phyloP scores from a whole-genome alignment of 2,329 filamentous ascomycete genomes.

The Trichoderma afroharzianum region DNA sequence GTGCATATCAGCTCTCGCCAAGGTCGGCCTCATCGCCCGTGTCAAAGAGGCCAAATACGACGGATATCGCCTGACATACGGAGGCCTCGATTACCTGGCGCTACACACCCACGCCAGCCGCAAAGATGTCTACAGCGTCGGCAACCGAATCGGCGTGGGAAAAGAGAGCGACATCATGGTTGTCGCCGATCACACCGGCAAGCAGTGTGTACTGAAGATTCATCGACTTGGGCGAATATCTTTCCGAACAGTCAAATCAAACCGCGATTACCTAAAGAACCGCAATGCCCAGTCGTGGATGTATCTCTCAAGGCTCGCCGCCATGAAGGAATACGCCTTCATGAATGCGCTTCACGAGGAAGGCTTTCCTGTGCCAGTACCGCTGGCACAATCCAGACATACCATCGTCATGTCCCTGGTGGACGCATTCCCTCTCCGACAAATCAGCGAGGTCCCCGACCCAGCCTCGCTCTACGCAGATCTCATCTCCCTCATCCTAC shows the following conservation, averaged over 20 bases:
- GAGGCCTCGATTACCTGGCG: conserved; percentile 95
- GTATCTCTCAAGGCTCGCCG: conserved; percentile 91
- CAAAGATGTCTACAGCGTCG: conserved; percentile 83
- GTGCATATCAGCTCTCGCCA: conserved; percentile 86
- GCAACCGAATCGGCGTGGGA: conserved; percentile 90
- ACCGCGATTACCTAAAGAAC: conserved; percentile 90
- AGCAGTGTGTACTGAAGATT: conserved; percentile 86
- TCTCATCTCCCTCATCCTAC: conserved; percentile 79
- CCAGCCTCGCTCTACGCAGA: conserved; percentile 87
- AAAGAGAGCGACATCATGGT: conserved; percentile 98
- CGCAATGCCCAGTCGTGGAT: conserved; percentile 84
- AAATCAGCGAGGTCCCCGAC: conserved; percentile 79
- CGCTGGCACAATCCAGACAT: conserved; percentile 84
- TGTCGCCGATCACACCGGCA: conserved; percentile 74
- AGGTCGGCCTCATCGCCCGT: conserved; percentile 84
- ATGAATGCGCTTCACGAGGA: conserved; percentile 82
- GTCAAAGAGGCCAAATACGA: conserved; percentile 97
- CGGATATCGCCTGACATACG: conserved; percentile 93
- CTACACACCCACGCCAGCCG: conserved; percentile 82
- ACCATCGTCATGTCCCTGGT: conserved; percentile 95
- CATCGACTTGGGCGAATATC: conserved; percentile 93
- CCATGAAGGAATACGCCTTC: conserved; percentile 91
- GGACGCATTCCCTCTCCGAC: conserved; percentile 86
- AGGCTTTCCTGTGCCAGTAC: conserved; percentile 85
- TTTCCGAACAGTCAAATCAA: conserved; percentile 92